Conservation (phyloP, 2,329 filamentous ascomycete genomes). For the Aspergillus terreus region DNA sequence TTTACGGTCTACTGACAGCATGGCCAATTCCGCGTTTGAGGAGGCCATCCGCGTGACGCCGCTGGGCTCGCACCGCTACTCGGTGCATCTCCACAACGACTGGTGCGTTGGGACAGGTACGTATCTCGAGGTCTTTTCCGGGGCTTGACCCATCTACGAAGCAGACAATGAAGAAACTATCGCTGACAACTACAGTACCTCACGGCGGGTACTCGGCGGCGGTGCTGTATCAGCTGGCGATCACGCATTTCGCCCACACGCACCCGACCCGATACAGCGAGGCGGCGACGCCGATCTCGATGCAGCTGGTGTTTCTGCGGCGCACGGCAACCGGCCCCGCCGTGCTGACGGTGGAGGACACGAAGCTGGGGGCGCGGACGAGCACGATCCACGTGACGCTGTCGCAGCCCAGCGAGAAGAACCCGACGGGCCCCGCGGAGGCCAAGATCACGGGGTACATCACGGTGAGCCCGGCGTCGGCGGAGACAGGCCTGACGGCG, state of each 20-base stretch:
- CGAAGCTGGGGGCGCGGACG: slow-evolving; percentile 62
- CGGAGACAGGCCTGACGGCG: slow-evolving; percentile 57
- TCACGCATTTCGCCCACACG: slow-evolving; percentile 58
- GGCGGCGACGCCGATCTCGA: slow-evolving; percentile 57
- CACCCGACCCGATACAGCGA: slow-evolving; percentile 47
- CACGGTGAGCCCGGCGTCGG: slow-evolving; percentile 60
- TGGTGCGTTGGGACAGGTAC: slow-evolving; percentile 65
- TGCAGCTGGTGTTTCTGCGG: slow-evolving; percentile 64
- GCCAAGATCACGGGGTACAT: slow-evolving; percentile 63
- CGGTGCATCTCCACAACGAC: slow-evolving; percentile 51
- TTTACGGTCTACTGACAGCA: neutral
- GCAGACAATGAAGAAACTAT: neutral
- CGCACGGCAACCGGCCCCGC: slow-evolving; percentile 58
- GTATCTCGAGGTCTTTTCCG: neutral
- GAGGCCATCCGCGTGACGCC: slow-evolving; percentile 37
- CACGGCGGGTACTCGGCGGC: slow-evolving; percentile 68
- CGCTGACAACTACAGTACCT: slow-evolving; percentile 50
- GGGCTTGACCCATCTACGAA: neutral
- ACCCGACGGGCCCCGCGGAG: slow-evolving; percentile 38
- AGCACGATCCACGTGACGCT: slow-evolving; percentile 62
- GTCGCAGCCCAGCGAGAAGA: slow-evolving; percentile 31
- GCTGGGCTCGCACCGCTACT: slow-evolving; percentile 54
- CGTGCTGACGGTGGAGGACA: slow-evolving; percentile 56
- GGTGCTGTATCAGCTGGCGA: slow-evolving; percentile 57
- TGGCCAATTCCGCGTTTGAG: slow-evolving; percentile 25